A percentile compares a stretch with the other conserved stretches of the same genome.
Conservation (phyloP, 495 filamentous ascomycete species). For the Xylaria scruposa region DNA sequence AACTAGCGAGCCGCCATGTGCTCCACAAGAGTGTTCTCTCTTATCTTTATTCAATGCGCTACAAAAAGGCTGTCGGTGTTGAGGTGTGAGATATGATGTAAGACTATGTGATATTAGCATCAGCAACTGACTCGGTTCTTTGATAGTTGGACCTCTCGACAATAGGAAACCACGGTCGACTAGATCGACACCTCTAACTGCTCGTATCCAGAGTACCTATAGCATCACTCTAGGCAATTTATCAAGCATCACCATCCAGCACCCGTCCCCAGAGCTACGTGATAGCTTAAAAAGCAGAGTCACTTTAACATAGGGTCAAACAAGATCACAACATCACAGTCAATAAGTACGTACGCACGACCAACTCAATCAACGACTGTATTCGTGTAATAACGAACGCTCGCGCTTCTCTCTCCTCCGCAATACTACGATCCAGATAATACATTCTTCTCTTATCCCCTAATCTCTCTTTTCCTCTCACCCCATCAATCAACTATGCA, state of each 20-base stretch:
- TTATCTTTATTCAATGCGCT: no score
- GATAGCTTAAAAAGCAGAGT: not conserved
- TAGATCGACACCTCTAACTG: not conserved
- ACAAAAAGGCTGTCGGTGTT: no score
- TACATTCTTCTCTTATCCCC: not conserved
- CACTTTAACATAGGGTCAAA: not conserved
- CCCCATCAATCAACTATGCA: not conserved
- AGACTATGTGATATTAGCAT: no score
- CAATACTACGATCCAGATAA: constrained; percentile 2
- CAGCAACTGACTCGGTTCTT: not conserved
- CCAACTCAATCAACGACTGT: not conserved
- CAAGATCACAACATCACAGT: not conserved
- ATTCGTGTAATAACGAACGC: not conserved
- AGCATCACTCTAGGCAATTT: not conserved
- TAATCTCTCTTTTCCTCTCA: not conserved
- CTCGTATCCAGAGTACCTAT: not conserved
- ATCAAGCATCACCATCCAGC: not conserved
- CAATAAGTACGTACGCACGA: not conserved
- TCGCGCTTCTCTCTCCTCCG: not conserved
- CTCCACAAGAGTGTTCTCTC: no score
- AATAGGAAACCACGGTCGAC: no score
- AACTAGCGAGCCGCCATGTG: no score
- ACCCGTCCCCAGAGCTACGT: not conserved
- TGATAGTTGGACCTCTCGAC: no score
- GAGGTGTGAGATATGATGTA: no score